Base-by-base conservation (phyloP, 441 rosid species). In the Hura crepitans region DNA sequence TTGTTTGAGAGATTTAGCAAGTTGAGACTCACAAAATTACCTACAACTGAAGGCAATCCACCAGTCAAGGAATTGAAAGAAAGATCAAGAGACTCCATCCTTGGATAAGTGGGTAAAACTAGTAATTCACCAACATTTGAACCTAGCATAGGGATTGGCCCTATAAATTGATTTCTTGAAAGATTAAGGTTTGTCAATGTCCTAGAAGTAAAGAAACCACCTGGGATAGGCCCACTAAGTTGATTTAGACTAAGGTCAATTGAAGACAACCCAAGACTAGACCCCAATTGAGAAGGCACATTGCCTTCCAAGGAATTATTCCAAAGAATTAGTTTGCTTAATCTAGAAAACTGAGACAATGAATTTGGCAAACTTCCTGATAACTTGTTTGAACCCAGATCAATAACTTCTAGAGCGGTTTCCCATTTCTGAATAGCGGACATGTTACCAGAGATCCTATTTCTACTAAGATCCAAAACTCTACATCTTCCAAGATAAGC, bases 81-180 rank as follows among this genome's bases (percentile, higher is more conserved):
- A 74, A 93, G 97, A 83, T 93, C 97, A 79, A 93, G 96, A 74
- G 79, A 89, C 79, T 89, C 93, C 89, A 93, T 77, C 47, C 33
- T 83, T 25, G 88, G 85, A 75, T 69, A 71, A 72, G 84, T 69
- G 63, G 79, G 80, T 78, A 85, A 49, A 63, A 77, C 74, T 73
- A 88, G 69, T 37, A 91, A 81, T 76, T 85, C 93, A 66, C 84
- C 85, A 23, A 81, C 90, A 31, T 31, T 78, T 25, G 92, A 84
- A 13, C 87, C 75, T 66, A 72, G 87, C 72, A 87, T 75, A 73
- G 91, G 87, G 80, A 93, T 88, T 14, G 89, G 77, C 70, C 98
- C 98, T 4, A 65, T 74, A 61, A 91, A 85, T 65, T 66, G 83
- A 73, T 93, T 93, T 81, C 86, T 71, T 0, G 98, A 93, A 70